Evolutionary conservation across 1,139 yeast genomes (phyloP), one percentile per base, ranked within the genome.

Genomic region (Pichia sp.): DNA sequence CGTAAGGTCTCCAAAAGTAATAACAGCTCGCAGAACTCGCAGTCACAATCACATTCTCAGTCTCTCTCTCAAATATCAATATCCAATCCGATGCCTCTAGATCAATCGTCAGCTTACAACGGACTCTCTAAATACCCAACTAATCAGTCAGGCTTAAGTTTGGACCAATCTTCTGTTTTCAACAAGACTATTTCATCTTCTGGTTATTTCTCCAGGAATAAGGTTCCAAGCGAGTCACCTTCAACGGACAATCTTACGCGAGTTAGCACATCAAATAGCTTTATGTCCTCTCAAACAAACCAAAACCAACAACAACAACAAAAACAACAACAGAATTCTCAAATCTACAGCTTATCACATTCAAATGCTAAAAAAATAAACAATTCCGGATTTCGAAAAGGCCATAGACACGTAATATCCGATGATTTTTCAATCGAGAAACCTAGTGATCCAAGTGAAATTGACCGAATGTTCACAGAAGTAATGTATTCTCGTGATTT

Each of bases 401-500:
- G 51, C 1, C 64, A 58, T 43, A 50, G 60, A 35, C 64, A 58
- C 38, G 54, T 62, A 0, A 50, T 59, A 9, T 56, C 64, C 1
- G 61, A 60, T 38, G 69, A 66, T 25, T 64, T 66, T 43, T 59
- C 59, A 31, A 48, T 72, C 36, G 83, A 79, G 39, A 77, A 71
- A 52, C 91, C 91, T 0, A 55, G 62, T 9, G 74, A 79, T 49
- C 72, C 68, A 3, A 65, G 66, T 51, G 86, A 78, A 51, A 74
- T 83, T 31, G 86, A 82, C 51, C 63, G 71, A 42, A 64, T 79
- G 72, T 83, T 81, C 56, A 70, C 75, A 44, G 81, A 77, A 43
- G 70, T 83, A 48, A 77, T 84, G 88, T 82, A 79, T 44, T 81
- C 83, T 54, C 73, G 96, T 54, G 94, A 88, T 58, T 83, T 85